Conservation (phyloP, 2,329 filamentous ascomycete species). For the Fusarium tuaranense region DNA sequence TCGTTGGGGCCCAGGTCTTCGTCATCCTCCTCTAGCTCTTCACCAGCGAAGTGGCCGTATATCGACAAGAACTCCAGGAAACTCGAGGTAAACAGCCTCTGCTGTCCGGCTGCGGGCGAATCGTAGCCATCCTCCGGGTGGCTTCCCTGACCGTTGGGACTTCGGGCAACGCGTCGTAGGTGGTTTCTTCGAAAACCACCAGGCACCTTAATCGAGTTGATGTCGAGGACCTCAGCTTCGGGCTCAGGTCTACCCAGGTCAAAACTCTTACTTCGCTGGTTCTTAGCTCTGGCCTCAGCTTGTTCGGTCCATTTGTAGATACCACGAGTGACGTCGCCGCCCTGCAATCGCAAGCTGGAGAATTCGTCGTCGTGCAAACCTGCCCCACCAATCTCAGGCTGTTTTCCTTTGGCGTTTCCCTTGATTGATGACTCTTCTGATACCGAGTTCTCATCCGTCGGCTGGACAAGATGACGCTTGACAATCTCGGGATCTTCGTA, state of each 20-base stretch:
- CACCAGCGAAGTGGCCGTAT: constrained; percentile 97
- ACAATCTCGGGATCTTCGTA: constrained; percentile 94
- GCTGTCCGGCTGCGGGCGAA: constrained; percentile 49
- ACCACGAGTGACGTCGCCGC: constrained; percentile 92
- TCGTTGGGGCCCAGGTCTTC: constrained; percentile 88
- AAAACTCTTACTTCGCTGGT: constrained; percentile 90
- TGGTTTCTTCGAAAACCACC: constrained; percentile 95
- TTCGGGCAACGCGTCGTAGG: constrained; percentile 79
- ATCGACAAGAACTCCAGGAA: constrained; percentile 96
- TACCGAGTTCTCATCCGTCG: constrained; percentile 61
- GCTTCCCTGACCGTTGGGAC: constrained; percentile 58
- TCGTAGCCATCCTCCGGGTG: constrained; percentile 49
- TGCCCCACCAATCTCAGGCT: constrained; percentile 52
- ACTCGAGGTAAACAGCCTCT: constrained; percentile 83
- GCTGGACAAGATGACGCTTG: constrained; percentile 86
- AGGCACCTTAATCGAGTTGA: constrained; percentile 90
- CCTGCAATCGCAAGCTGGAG: constrained; percentile 91
- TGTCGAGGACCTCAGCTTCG: constrained; percentile 84
- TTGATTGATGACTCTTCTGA: constrained; percentile 60
- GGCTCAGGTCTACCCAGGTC: constrained; percentile 80
- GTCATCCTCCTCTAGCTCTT: constrained; percentile 96
- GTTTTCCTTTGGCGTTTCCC: constrained; percentile 66
- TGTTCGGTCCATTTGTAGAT: constrained; percentile 98
- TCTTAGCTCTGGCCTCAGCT: constrained; percentile 75
- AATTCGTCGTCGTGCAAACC: constrained; percentile 82